Percentiles rank a stretch among this genome's conserved stretches.
These are phyloP conservation scores for Isabelozyma heimii DNA, from an alignment of 805 yeast genomes.

Conservation along the genomic window DNA sequence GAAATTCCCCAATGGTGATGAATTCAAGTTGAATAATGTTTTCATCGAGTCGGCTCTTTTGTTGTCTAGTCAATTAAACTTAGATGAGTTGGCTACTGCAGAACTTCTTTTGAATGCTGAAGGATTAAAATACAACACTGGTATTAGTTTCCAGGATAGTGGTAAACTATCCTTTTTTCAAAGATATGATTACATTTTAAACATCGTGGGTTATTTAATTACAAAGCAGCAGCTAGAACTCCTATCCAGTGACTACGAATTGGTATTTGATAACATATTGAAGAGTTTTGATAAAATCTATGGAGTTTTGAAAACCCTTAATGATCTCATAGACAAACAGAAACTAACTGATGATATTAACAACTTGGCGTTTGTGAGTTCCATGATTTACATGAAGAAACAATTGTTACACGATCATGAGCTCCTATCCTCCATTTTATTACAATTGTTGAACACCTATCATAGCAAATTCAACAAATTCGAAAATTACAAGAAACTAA, in stretches of 20 bases:
- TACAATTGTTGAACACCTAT: slow-evolving; percentile 47
- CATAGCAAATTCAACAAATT: slow-evolving; percentile 23
- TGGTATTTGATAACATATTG: slow-evolving; percentile 43
- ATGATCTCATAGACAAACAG: slow-evolving; percentile 44
- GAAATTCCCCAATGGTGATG: slow-evolving; percentile 55
- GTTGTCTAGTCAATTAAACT: slow-evolving; percentile 45
- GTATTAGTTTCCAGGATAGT: slow-evolving; percentile 50
- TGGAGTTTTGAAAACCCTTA: slow-evolving; percentile 50
- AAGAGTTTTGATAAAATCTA: slow-evolving; percentile 60
- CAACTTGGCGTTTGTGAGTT: slow-evolving; percentile 34
- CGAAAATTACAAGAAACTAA: slow-evolving; percentile 35
- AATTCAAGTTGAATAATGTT: slow-evolving; percentile 60
- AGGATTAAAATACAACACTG: slow-evolving; percentile 37
- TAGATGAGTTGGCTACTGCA: slow-evolving; percentile 78
- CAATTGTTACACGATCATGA: slow-evolving; percentile 70
- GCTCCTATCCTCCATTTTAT: slow-evolving; percentile 59
- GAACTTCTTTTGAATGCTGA: slow-evolving; percentile 57
- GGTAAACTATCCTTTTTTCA: slow-evolving; percentile 69
- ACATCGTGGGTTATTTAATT: slow-evolving; percentile 45
- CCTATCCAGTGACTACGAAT: slow-evolving; percentile 16
- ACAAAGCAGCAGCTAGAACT: slow-evolving; percentile 16
- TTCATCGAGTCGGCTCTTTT: slow-evolving; percentile 63
- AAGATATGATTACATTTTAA: slow-evolving; percentile 72
- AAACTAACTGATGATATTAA: slow-evolving; percentile 53
- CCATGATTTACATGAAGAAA: slow-evolving; percentile 56